Conservation (phyloP, 768 basidiomycete genomes). For the Wakefieldia striispora region DNA sequence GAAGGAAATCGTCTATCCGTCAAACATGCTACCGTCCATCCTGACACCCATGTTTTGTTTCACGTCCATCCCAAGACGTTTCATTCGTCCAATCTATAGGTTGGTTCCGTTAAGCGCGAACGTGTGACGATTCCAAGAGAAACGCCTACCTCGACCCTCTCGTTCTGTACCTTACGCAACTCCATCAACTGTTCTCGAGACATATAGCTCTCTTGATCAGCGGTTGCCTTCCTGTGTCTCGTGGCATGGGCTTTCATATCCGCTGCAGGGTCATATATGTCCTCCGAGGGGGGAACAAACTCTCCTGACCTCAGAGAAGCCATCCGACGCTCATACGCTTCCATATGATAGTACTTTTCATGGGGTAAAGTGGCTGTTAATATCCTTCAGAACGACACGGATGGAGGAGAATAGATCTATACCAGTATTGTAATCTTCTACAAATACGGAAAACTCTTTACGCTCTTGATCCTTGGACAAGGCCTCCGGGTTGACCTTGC, state of each 20-base stretch:
- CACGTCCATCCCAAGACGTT: conserved; percentile 83
- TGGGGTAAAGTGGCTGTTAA: conserved; percentile 81
- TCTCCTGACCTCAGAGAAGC: conserved; percentile 80
- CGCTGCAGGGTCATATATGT: conserved; percentile 77
- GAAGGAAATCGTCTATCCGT: conserved; percentile 31
- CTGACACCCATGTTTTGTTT: conserved; percentile 82
- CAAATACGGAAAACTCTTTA: conserved; percentile 80
- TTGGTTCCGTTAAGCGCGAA: not conserved
- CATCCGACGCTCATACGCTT: conserved; percentile 83
- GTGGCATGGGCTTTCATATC: conserved; percentile 77
- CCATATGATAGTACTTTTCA: conserved; percentile 94
- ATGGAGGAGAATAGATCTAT: conserved; percentile 10
- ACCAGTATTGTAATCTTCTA: conserved; percentile 86
- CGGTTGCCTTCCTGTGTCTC: conserved; percentile 63
- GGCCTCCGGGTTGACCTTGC: conserved; percentile 87
- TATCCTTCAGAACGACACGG: not conserved
- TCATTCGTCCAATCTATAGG: conserved; percentile 73
- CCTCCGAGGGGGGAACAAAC: conserved; percentile 67
- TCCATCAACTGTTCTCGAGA: conserved; percentile 79
- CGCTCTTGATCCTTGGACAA: conserved; percentile 80
- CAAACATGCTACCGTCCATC: conserved; percentile 74
- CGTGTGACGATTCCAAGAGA: not conserved
- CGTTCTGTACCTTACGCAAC: conserved; percentile 78
- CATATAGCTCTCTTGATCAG: conserved; percentile 73
- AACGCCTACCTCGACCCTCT: conserved; percentile 68